Conservation (phyloP, 805 yeast genomes). For the Candida peoriensis region DNA sequence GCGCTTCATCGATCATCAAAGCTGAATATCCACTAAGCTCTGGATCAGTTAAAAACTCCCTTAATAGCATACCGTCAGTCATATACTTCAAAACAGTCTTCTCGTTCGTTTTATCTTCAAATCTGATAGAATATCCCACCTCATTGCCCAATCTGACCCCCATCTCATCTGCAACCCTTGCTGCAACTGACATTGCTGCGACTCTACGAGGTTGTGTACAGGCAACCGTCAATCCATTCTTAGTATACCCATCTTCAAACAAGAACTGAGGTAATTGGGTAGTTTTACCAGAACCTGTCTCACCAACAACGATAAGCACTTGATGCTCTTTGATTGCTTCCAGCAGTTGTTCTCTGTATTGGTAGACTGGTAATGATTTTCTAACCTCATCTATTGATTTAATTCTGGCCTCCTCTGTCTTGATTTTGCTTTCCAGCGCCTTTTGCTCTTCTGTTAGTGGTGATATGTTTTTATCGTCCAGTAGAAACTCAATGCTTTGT, state of each 20-base stretch:
- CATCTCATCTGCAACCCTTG: constrained; percentile 89
- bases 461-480: constrained; percentile 26
- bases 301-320: constrained; percentile 73
- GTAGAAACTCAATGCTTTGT: constrained; percentile 50
- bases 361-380: constrained; percentile 69
- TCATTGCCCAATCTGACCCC: constrained; percentile 72
- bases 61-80: constrained; percentile 92
- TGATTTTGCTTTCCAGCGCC: constrained; percentile 29
- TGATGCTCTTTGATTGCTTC: constrained; percentile 58
- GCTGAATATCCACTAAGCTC: constrained; percentile 65
- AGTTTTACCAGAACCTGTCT: constrained; percentile 92
- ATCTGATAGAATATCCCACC: constrained; percentile 86
- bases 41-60: constrained; percentile 81
- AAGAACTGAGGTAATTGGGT: constrained; percentile 89
- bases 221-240: constrained; percentile 56
- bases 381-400: constrained; percentile 36
- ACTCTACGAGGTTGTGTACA: constrained; percentile 96
- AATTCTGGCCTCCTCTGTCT: constrained; percentile 30
- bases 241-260: constrained; percentile 74
- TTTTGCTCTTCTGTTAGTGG: constrained; percentile 28
- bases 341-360: constrained; percentile 54
- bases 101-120: constrained; percentile 70
- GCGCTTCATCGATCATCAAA: constrained; percentile 95
- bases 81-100: constrained; percentile 77
- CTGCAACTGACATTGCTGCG: constrained; percentile 88